Percentiles rank a stretch among this genome's conserved stretches.
phyloP scores from a whole-genome alignment of 2,329 filamentous ascomycete genomes.

The Venturia pyrina region DNA sequence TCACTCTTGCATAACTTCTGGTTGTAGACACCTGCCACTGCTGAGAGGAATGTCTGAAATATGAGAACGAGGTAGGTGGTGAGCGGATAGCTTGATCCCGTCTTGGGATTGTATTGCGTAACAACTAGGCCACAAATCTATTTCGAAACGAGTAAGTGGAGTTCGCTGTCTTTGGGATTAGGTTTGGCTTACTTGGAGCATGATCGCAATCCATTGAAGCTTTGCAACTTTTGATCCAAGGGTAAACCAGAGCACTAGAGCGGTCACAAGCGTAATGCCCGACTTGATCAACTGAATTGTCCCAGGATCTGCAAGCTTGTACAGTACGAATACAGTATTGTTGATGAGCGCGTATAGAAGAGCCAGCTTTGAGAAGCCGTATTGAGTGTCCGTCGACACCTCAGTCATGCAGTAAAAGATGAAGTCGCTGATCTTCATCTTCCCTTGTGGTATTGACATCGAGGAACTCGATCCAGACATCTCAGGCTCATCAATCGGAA shows the following conservation, averaged over 20 bases:
- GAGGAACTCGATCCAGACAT: neutral
- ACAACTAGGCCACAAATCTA: conserved; percentile 23
- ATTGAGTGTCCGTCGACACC: conserved; percentile 22
- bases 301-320: conserved; percentile 24
- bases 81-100: conserved; percentile 21
- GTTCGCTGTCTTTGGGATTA: neutral
- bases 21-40: conserved; percentile 26
- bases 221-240: conserved; percentile 21
- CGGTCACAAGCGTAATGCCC: conserved; percentile 24
- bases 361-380: conserved; percentile 24
- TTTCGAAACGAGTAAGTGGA: neutral
- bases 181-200: conserved; percentile 20
- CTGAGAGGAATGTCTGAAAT: conserved; percentile 25
- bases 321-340: conserved; percentile 25
- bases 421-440: neutral
- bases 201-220: conserved; percentile 25
- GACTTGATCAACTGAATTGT: conserved; percentile 25
- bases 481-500: neutral
- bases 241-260: conserved; percentile 22
- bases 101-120: conserved; percentile 22
- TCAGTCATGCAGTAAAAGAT: conserved; percentile 13
- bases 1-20: conserved; percentile 25
- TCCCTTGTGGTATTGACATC: neutral
- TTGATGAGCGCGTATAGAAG: conserved; percentile 27
- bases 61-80: conserved; percentile 24